Evolutionary conservation across 805 yeast species (phyloP).

Genomic region (Kuraishia cidri): DNA sequence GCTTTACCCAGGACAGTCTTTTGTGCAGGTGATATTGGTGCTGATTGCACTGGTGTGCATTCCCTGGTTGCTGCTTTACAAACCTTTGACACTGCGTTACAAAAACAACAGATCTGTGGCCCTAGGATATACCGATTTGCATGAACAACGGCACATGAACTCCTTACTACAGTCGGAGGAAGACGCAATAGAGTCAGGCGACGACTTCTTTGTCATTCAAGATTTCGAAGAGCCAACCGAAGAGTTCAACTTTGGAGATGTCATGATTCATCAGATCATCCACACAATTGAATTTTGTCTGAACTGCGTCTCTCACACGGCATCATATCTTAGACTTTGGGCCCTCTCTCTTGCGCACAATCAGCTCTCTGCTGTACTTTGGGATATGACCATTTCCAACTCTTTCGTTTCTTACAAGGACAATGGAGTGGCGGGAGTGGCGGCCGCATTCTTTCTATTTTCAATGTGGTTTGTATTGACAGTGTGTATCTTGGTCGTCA

Average conservation of each 20-base stretch:
- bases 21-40: slow-evolving; percentile 64
- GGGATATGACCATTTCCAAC: slow-evolving; percentile 89
- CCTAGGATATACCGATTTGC: slow-evolving; percentile 44
- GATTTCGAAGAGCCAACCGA: slow-evolving; percentile 46
- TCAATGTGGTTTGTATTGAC: slow-evolving; percentile 94
- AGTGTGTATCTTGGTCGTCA: slow-evolving; percentile 80
- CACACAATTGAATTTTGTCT: slow-evolving; percentile 97
- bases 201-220: slow-evolving; percentile 25
- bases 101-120: slow-evolving; percentile 41
- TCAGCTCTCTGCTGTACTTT: slow-evolving; percentile 87
- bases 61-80: slow-evolving; percentile 81
- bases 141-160: slow-evolving; percentile 25
- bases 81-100: slow-evolving; percentile 52
- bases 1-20: slow-evolving; percentile 71
- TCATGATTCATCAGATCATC: slow-evolving; percentile 94
- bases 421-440: slow-evolving; percentile 58
- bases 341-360: slow-evolving; percentile 96
- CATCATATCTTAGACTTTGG: slow-evolving; percentile 94
- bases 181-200: slow-evolving; percentile 14
- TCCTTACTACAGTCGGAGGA: slow-evolving; percentile 10
- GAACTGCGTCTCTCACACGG: slow-evolving; percentile 97
- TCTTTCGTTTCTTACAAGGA: slow-evolving; percentile 49
- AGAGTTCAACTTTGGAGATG: slow-evolving; percentile 77
- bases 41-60: slow-evolving; percentile 80
- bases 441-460: slow-evolving; percentile 71